phyloP scores from a whole-genome alignment of 805 yeast species.

The Suhomyces canberraensis region DNA sequence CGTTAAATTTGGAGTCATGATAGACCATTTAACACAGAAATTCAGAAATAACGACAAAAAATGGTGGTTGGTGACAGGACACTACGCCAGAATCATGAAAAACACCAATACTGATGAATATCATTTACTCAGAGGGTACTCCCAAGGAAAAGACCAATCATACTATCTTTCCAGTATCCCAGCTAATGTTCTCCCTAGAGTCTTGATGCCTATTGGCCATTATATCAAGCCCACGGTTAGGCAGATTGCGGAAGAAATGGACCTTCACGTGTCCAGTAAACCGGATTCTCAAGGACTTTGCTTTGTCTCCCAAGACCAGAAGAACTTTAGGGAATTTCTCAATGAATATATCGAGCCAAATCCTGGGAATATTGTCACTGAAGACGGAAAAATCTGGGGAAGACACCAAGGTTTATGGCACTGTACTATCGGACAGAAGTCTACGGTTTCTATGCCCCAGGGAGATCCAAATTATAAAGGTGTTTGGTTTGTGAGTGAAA shows the following conservation, averaged over 20 bases:
- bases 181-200: constrained; percentile 36
- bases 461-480: constrained; percentile 75
- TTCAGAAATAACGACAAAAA: constrained; percentile 23
- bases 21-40: constrained; percentile 45
- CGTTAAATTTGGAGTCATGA: constrained; percentile 82
- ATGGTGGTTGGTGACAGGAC: constrained; percentile 94
- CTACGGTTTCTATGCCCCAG: constrained; percentile 83
- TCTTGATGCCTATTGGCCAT: constrained; percentile 81
- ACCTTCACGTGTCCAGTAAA: constrained; percentile 64
- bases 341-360: constrained; percentile 67
- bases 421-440: constrained; percentile 90
- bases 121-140: constrained; percentile 57
- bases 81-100: constrained; percentile 57
- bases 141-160: constrained; percentile 78
- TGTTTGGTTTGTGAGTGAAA: constrained; percentile 82
- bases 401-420: constrained; percentile 86
- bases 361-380: constrained; percentile 80
- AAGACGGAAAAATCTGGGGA: constrained; percentile 75
- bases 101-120: constrained; percentile 25
- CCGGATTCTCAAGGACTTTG: constrained; percentile 95
- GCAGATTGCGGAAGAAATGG: constrained; percentile 51
- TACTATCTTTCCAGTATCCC: constrained; percentile 78
- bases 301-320: constrained; percentile 68
- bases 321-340: constrained; percentile 67
- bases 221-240: constrained; percentile 73